These are phyloP conservation scores for Boletus subparvulus DNA, from an alignment of 768 basidiomycete genomes.

Conservation along the genomic window DNA sequence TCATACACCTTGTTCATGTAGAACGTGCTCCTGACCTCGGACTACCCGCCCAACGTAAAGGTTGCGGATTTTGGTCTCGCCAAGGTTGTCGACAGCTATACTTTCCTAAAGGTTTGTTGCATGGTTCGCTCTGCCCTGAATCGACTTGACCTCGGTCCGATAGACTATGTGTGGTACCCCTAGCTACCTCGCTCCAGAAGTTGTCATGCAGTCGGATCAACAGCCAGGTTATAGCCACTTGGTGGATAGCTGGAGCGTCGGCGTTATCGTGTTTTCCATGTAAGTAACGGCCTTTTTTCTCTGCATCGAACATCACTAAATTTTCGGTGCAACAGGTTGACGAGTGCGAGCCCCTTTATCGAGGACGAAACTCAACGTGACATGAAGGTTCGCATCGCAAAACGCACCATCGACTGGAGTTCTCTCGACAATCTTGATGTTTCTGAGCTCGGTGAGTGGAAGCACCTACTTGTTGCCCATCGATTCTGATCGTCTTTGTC, in stretches of 20 bases:
- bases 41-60: conserved; percentile 71
- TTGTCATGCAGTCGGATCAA: conserved; percentile 61
- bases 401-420: conserved; percentile 63
- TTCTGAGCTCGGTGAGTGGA: conserved; percentile 46
- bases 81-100: conserved; percentile 80
- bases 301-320: neutral
- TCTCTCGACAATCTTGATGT: conserved; percentile 41
- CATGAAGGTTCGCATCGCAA: conserved; percentile 58
- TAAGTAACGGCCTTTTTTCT: conserved; percentile 36
- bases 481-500: conserved; percentile 22
- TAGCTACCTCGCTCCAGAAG: conserved; percentile 90
- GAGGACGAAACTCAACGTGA: conserved; percentile 65
- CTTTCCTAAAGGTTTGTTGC: conserved; percentile 65
- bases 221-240: conserved; percentile 75
- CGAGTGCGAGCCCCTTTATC: conserved; percentile 75
- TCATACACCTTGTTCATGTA: conserved; percentile 26
- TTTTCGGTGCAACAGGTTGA: conserved; percentile 52
- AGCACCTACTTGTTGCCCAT: neutral
- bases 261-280: conserved; percentile 94
- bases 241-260: conserved; percentile 96
- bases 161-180: conserved; percentile 98
- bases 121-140: neutral
- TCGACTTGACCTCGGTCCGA: neutral
- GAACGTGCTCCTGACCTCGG: conserved; percentile 82
- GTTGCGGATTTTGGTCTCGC: conserved; percentile 97